Evolutionary conservation across 2,329 filamentous ascomycete genomes (phyloP).

Genomic region (Botrytis elliptica): DNA sequence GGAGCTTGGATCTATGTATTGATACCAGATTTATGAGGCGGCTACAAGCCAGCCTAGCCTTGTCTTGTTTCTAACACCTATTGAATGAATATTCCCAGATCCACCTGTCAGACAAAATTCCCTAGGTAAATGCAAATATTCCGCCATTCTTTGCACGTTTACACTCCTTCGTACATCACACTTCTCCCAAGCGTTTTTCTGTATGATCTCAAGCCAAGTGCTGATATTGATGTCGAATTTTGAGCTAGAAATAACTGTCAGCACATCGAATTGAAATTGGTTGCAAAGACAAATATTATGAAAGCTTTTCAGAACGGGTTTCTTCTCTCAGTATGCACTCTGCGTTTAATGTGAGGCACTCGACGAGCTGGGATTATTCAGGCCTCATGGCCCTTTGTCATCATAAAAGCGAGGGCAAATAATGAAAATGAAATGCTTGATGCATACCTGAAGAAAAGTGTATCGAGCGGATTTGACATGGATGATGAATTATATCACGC

Average conservation of each 20-base stretch:
- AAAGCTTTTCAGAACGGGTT: slow-evolving; percentile 39
- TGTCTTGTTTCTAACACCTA: background rate
- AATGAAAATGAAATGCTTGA: background rate
- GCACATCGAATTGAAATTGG: background rate
- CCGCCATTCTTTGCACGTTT: background rate
- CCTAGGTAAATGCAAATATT: background rate
- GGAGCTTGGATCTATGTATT: slow-evolving; percentile 18
- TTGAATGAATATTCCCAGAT: background rate
- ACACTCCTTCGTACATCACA: background rate
- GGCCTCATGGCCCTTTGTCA: slow-evolving; percentile 97
- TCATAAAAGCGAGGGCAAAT: slow-evolving; percentile 60
- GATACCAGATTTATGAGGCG: slow-evolving; percentile 27
- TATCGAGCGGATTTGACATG: background rate
- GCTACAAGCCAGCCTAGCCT: slow-evolving; percentile 35
- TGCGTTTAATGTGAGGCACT: slow-evolving; percentile 75
- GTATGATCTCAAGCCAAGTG: background rate
- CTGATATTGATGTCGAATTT: background rate
- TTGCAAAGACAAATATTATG: background rate
- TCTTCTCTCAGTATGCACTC: slow-evolving; percentile 85
- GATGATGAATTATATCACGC: background rate
- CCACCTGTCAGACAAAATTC: background rate
- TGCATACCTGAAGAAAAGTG: slow-evolving; percentile 4
- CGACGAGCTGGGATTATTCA: slow-evolving; percentile 99
- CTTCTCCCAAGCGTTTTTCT: background rate
- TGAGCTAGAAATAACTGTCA: background rate